These are phyloP conservation scores for Amanita pseudoporphyria DNA, from an alignment of 768 basidiomycete species.

Conservation along the genomic window DNA sequence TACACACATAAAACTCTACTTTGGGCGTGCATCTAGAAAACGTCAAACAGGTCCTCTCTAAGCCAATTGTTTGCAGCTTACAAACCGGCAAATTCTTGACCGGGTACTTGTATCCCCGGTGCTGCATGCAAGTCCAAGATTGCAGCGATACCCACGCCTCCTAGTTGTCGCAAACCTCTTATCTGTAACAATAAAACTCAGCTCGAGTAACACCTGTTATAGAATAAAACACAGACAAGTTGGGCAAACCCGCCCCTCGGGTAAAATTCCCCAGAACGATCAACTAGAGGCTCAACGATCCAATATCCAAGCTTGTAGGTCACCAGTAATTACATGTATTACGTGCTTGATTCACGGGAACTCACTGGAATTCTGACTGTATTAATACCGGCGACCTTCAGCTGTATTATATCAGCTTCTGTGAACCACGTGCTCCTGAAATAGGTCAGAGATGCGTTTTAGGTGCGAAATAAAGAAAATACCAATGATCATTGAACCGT, in stretches of 20 bases:
- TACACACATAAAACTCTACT: conserved; percentile 62
- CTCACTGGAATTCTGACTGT: conserved; percentile 72
- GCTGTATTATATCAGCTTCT: conserved; percentile 44
- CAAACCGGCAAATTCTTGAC: conserved; percentile 64
- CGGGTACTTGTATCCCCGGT: conserved; percentile 55
- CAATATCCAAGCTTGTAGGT: conserved; percentile 65
- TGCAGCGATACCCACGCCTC: conserved; percentile 50
- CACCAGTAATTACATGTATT: neutral
- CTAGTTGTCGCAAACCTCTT: conserved; percentile 51
- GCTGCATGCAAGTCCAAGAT: conserved; percentile 63
- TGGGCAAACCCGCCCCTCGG: conserved; percentile 60
- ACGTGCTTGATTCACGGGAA: too few relatives aligned
- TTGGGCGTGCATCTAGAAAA: conserved; percentile 48
- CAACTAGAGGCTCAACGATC: conserved; percentile 67
- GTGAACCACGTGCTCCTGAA: conserved; percentile 65
- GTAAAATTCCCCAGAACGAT: conserved; percentile 50
- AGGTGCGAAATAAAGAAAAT: neutral
- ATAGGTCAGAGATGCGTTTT: neutral
- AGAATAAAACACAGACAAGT: conserved; percentile 34
- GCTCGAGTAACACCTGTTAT: neutral
- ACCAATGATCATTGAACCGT: conserved; percentile 60
- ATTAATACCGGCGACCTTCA: conserved; percentile 52
- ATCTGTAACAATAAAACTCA: conserved; percentile 31
- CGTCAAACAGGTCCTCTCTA: neutral
- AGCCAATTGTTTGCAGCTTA: conserved; percentile 17